phyloP scores from a whole-genome alignment of 2,329 filamentous ascomycete genomes.

The Magnaporthiopsis rhizophila region DNA sequence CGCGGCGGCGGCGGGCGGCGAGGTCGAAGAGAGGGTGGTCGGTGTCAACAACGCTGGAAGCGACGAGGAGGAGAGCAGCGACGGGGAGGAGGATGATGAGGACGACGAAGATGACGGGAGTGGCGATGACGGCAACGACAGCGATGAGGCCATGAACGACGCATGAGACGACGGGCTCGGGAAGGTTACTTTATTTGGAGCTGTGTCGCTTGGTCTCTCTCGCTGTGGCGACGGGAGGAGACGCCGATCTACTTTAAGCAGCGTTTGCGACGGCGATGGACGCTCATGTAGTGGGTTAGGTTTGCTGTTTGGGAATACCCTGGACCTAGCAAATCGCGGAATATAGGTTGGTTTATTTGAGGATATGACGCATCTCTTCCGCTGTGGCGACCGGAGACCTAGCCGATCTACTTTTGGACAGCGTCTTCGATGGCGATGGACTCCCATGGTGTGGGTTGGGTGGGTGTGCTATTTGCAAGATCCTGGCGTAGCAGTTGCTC shows the following conservation, averaged over 20 bases:
- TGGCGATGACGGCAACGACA: constrained; percentile 26
- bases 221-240: neutral
- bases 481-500: too few species aligned
- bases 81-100: constrained; percentile 38
- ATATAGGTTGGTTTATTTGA: neutral
- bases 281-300: neutral
- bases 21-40: constrained; percentile 69
- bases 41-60: constrained; percentile 59
- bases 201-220: too few species aligned
- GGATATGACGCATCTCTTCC: too few species aligned
- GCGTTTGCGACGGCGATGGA: neutral
- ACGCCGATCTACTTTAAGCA: neutral
- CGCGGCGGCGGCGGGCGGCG: constrained; percentile 43
- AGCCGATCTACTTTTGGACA: too few species aligned
- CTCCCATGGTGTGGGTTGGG: too few species aligned
- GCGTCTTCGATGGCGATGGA: too few species aligned
- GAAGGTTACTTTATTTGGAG: neutral
- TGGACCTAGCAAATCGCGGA: neutral
- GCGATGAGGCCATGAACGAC: constrained; percentile 49
- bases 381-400: too few species aligned
- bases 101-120: constrained; percentile 23
- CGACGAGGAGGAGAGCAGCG: constrained; percentile 38
- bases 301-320: neutral
- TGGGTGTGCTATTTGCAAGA: too few species aligned
- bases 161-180: constrained; percentile 26